phyloP scores from a whole-genome alignment of 345 rosid species.

The Gossypium anomalum region DNA sequence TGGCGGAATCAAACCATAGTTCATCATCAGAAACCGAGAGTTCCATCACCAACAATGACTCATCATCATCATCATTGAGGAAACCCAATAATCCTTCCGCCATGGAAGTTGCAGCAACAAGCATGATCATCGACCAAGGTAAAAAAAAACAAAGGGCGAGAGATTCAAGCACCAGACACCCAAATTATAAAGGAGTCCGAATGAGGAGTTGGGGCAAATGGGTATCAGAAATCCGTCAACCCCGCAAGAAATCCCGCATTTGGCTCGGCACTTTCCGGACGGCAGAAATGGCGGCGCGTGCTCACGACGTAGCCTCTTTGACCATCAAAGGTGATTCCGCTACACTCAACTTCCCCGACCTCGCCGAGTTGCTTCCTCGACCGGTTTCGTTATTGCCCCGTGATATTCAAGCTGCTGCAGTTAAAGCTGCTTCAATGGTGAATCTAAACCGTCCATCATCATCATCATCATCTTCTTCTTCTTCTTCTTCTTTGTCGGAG shows the following conservation, averaged over 20 bases:
- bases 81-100: no score
- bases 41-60: no score
- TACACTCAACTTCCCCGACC: constrained; percentile 45
- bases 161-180: constrained; percentile 35
- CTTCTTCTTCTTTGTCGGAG: constrained; percentile 10
- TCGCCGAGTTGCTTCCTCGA: constrained; percentile 62
- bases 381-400: constrained; percentile 70
- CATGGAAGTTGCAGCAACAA: no score
- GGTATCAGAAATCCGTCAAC: constrained; percentile 97
- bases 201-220: constrained; percentile 96
- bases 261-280: constrained; percentile 94
- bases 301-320: constrained; percentile 87
- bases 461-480: constrained; percentile 10
- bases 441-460: constrained; percentile 1
- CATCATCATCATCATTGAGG: no score
- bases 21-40: no score
- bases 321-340: constrained; percentile 65
- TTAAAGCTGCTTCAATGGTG: constrained; percentile 35
- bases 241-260: constrained; percentile 84
- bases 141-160: not conserved
- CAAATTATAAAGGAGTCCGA: constrained; percentile 72
- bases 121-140: not conserved
- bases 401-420: not conserved
- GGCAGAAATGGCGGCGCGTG: constrained; percentile 94
- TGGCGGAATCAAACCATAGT: no score